Evolutionary conservation across 148 eudicot species (phyloP), one percentile per base, ranked within the genome.

Genomic region (Amaranthus hypochondriacus): DNA sequence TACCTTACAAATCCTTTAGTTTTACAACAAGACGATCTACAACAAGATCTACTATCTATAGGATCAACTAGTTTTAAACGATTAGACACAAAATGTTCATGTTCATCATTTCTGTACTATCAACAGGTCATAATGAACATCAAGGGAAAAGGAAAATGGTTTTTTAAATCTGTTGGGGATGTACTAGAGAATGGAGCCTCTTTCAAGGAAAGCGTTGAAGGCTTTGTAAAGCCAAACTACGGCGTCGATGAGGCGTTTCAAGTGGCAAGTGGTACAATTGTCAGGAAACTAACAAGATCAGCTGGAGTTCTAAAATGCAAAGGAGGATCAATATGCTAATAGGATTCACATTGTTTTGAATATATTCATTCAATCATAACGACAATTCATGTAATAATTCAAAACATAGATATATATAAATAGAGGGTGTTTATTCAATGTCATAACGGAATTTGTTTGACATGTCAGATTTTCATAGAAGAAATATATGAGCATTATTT

Each of bases 101-200:
- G 39, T 28, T 48, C 18, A 7, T 4, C 44, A 2, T 49, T 10
- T 68, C n/a, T 21, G 9, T 74, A n/a, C 52, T 48, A 6, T 62
- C 18, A 47, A 52, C 89, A 91, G 96, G 75, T 89, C 2, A 85
- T 86, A 48, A 84, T 80, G 90, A 77, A 76, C 77, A 76, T 83
- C 69, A 65, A 4, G 4, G 70, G 72, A 52, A 69, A 57, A 28
- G 73, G 66, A 18, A 59, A 39, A 39, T 82, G 75, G 72, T 84
- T 82, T 28, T 86, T 92, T 56, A 80, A 73, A 66, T 88, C 96
- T 0, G 85, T 90, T 7, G 77, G 86, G 2, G 98, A 92, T 74
- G 80, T 81, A 39, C 85, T 90, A 52, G 96, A 88, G 65, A 92
- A 92, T 67, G 96, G 98, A 83, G 98, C 93, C n/a, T 62, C 70